A percentile compares a stretch with the other conserved stretches of the same genome.
phyloP scores from a whole-genome alignment of 305 asterid genomes.

The Solanum hybrid region DNA sequence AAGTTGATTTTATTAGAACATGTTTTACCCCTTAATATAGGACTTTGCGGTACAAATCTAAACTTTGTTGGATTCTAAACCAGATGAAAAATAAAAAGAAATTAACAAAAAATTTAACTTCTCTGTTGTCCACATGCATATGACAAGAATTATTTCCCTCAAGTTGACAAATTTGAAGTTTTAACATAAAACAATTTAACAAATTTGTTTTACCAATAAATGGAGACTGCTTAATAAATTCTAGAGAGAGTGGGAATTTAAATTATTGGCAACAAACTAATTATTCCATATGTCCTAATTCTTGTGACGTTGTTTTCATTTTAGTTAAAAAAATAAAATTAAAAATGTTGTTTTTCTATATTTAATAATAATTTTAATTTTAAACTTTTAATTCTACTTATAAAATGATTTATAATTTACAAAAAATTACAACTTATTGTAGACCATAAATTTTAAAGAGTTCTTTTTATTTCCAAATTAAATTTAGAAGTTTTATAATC shows the following conservation, averaged over 20 bases:
- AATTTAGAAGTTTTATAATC: rapidly evolving
- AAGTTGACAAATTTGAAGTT: background rate
- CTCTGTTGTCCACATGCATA: background rate
- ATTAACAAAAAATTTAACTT: no score
- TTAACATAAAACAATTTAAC: background rate
- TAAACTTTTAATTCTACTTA: background rate
- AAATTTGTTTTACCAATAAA: background rate
- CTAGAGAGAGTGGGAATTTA: background rate
- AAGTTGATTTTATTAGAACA: rapidly evolving
- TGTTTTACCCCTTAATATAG: rapidly evolving
- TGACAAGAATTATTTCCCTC: background rate
- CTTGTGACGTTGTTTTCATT: rapidly evolving
- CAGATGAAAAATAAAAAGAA: no score
- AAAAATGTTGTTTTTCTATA: background rate
- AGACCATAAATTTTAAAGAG: background rate
- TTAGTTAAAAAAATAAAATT: background rate
- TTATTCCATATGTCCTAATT: background rate
- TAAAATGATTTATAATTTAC: background rate
- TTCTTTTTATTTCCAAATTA: background rate
- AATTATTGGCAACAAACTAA: background rate
- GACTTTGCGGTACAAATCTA: rapidly evolving
- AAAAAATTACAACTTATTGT: background rate
- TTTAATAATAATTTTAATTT: background rate
- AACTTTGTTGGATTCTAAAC: no score
- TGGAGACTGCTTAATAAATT: background rate